Evolutionary conservation across 805 yeast genomes (phyloP), one percentile per base, ranked within the genome.

Genomic region (Saturnispora saitoi): DNA sequence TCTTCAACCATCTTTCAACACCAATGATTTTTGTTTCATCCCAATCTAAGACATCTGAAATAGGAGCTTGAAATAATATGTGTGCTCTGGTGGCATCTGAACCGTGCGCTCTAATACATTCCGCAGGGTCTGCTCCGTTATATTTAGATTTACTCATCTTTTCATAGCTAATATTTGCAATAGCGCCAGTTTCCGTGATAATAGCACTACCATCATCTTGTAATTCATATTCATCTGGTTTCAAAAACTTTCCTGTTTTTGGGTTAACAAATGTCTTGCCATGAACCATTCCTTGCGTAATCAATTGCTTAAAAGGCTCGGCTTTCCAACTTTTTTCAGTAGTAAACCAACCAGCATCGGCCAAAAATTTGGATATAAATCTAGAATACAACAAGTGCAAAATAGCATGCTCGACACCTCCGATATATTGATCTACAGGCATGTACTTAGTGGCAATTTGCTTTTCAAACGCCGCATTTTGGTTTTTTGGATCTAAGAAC

Each of bases 251-350:
- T 0, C 91, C 93, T 29, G 75, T 82, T 0, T 63, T 65, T 3
- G 96, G 93, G 54, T 90, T 83, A 7, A 71, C 69, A 56, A 63
- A 86, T 0, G 99, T 93, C 59, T 78, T 80, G 3, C 97, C 98
- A 52, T 91, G 96, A 3, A 93, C 99, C 99, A 93, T 93, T 15
- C 99, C 99, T 64, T 91, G 98, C 2, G 97, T 90, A 2, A 91
- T 81, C 32, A 93, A 70, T 51, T 76, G 76, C 49, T 70, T 75
- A 59, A 93, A 80, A 2, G 99, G 99, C 60, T 93, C 99, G 22
- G 86, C 88, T 3, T 67, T 67, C 43, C 69, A 55, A 10, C 26
- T 26, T 2, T 63, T 61, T 7, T 39, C 42, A 2, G 70, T 63
- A 6, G 88, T 88, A 90, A 95, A 88, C 53, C 74, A 58, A 2